Conservation (phyloP, 306 rosid species). For the Vigna mungo region DNA sequence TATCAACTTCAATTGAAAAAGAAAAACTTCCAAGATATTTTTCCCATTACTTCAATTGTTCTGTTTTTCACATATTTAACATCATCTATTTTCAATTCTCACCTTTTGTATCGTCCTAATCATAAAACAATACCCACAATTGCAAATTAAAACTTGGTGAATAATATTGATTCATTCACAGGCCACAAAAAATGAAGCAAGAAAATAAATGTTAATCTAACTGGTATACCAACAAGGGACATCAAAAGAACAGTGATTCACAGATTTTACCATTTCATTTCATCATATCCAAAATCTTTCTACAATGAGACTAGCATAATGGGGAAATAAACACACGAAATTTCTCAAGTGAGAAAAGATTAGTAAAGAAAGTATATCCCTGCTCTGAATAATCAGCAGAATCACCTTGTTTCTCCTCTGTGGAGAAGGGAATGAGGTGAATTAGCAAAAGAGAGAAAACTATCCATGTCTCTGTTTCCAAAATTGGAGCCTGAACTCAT, state of each 20-base stretch:
- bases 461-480: constrained; percentile 53
- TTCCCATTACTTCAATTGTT: too few species aligned
- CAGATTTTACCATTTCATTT: constrained; percentile 2
- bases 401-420: constrained; percentile 55
- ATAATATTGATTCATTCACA: too few species aligned
- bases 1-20: not conserved
- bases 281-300: not conserved
- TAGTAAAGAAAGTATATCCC: not conserved
- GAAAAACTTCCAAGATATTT: too few species aligned
- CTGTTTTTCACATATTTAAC: too few species aligned
- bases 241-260: not conserved
- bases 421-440: constrained; percentile 61
- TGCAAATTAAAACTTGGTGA: too few species aligned
- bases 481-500: constrained; percentile 53
- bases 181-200: not conserved
- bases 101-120: too few species aligned
- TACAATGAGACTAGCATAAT: not conserved
- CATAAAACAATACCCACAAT: too few species aligned
- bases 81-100: too few species aligned
- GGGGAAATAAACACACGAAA: not conserved
- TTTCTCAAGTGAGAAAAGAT: constrained; percentile 1
- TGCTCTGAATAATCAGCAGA: not conserved
- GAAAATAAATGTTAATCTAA: not conserved
- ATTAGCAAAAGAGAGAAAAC: constrained; percentile 49
- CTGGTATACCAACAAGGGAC: not conserved